Evolutionary conservation across 2,329 filamentous ascomycete genomes (phyloP).

Genomic region (Colletotrichum sp.): DNA sequence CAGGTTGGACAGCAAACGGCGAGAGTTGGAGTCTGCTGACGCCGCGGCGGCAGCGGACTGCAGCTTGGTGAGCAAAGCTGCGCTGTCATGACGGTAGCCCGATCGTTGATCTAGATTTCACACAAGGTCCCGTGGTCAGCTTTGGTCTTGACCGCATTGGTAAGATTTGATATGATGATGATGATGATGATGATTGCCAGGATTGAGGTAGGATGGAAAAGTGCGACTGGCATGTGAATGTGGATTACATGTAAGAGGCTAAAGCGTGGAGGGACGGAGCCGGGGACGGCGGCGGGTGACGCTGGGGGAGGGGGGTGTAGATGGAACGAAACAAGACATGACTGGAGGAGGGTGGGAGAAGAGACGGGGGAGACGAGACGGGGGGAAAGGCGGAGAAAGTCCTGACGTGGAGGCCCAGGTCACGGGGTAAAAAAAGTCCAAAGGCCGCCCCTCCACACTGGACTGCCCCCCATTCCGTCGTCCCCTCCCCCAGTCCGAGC

Average conservation of each 20-base stretch:
- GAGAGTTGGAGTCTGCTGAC: constrained; percentile 23
- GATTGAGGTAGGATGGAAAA: neutral
- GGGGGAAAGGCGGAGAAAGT: constrained; percentile 2
- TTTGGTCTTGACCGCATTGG: neutral
- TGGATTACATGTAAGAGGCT: constrained; percentile 17
- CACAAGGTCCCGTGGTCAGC: constrained; percentile 37
- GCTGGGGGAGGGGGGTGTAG: neutral
- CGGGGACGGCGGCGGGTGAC: constrained; percentile 3
- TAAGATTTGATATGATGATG: neutral
- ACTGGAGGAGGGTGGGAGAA: neutral
- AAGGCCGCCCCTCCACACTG: neutral
- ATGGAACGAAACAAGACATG: constrained; percentile 1
- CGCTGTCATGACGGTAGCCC: constrained; percentile 38
- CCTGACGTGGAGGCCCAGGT: constrained; percentile 15
- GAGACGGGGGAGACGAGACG: neutral
- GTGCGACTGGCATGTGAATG: constrained; percentile 25
- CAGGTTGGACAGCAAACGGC: constrained; percentile 21
- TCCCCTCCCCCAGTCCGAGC: constrained; percentile 12
- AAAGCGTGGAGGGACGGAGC: constrained; percentile 20
- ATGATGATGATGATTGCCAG: neutral
- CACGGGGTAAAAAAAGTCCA: constrained; percentile 13
- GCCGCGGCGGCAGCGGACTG: constrained; percentile 26
- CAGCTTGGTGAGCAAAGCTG: constrained; percentile 32
- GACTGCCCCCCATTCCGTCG: constrained; percentile 6
- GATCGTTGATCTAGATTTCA: constrained; percentile 38